Conservation (phyloP, 495 filamentous ascomycete genomes). For the Hypoxylon fragiforme region DNA sequence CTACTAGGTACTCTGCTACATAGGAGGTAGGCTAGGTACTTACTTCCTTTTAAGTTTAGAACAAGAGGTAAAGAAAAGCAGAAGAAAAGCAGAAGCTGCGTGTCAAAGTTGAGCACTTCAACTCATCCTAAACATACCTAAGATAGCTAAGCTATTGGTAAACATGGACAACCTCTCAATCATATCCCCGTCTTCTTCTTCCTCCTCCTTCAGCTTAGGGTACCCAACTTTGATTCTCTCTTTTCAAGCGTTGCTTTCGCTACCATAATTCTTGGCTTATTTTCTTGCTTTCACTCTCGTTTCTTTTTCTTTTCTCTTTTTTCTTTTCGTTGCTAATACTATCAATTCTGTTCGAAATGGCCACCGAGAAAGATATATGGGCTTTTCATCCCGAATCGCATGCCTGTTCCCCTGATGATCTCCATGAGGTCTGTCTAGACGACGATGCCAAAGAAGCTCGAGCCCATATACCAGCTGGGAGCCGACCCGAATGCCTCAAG, state of each 20-base stretch:
- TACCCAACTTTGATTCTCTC: slow-evolving; percentile 24
- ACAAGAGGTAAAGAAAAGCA: no score
- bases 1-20: no score
- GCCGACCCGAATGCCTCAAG: slow-evolving; percentile 59
- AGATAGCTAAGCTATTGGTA: no score
- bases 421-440: slow-evolving; percentile 37
- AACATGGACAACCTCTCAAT: not conserved
- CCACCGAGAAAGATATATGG: slow-evolving; percentile 30
- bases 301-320: slow-evolving; percentile 22
- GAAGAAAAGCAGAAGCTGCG: no score
- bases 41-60: no score
- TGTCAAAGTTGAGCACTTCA: no score
- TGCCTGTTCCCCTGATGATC: slow-evolving; percentile 24
- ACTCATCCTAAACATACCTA: no score
- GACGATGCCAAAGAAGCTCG: slow-evolving; percentile 29
- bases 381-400: slow-evolving; percentile 19
- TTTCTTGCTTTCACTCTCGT: slow-evolving; percentile 20
- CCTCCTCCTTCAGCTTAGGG: no score
- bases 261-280: slow-evolving; percentile 27
- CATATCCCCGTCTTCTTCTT: not conserved
- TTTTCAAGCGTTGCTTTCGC: slow-evolving; percentile 25
- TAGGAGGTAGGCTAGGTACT: no score
- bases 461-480: slow-evolving; percentile 18
- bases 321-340: slow-evolving; percentile 18
- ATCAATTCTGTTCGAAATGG: slow-evolving; percentile 21